Percentiles rank a stretch among this genome's conserved stretches.
These are phyloP conservation scores for Haplosporangium gracile DNA, from an alignment of 192 early-diverging fungal species.

Conservation along the genomic window DNA sequence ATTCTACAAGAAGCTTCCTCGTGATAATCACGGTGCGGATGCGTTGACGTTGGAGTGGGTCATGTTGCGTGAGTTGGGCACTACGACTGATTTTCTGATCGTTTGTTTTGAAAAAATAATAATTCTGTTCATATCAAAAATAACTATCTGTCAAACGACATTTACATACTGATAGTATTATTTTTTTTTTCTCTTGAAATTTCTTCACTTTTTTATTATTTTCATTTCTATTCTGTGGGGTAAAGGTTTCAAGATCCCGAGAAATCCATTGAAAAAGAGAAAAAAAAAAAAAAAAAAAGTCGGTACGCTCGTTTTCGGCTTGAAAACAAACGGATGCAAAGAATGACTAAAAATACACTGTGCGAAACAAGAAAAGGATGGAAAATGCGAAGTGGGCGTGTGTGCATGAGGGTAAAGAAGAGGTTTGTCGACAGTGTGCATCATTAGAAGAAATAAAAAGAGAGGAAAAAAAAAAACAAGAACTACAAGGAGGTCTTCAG, in stretches of 20 bases:
- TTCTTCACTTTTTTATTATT: conserved; percentile 33
- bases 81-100: conserved; percentile 10
- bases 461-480: neutral
- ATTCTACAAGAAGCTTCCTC: conserved; percentile 28
- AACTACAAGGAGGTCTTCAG: conserved; percentile 24
- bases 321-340: neutral
- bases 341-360: conserved; percentile 7
- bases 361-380: conserved; percentile 14
- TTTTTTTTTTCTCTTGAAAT: conserved; percentile 16
- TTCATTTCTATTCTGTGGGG: conserved; percentile 15
- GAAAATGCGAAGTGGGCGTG: neutral
- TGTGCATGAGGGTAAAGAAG: neutral
- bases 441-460: conserved; percentile 22
- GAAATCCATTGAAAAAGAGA: conserved; percentile 19
- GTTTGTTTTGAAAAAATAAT: neutral
- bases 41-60: conserved; percentile 15
- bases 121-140: neutral
- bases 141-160: too few species aligned
- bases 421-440: conserved; percentile 30
- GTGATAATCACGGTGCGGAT: neutral
- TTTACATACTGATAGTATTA: too few species aligned
- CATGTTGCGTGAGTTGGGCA: conserved; percentile 38
- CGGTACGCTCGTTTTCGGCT: neutral
- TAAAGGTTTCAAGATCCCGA: conserved; percentile 25
- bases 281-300: conserved; percentile 11